Conservation (phyloP, 305 asterid species). For the Solanum aculeatissimum region DNA sequence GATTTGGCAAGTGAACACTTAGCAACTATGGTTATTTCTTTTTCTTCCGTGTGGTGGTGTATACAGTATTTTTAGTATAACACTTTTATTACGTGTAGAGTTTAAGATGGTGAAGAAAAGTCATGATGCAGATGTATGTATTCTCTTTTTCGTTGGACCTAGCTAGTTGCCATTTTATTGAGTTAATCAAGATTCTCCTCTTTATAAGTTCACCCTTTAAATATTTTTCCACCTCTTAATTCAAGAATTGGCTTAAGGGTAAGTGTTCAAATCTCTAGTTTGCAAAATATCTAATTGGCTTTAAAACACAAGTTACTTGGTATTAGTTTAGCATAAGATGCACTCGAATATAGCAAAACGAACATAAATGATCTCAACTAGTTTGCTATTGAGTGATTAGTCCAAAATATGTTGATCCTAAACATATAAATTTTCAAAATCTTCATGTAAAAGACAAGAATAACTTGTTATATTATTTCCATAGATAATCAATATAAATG, state of each 20-base stretch:
- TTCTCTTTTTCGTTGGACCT: background rate
- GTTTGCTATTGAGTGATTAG: background rate
- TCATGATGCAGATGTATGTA: background rate
- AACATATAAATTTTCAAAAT: background rate
- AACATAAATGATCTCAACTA: background rate
- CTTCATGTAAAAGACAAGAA: no score
- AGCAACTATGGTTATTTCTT: background rate
- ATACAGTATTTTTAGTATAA: background rate
- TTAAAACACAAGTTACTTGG: background rate
- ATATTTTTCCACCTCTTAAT: background rate
- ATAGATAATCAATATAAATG: no score
- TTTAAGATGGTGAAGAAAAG: background rate
- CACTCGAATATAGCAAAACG: background rate
- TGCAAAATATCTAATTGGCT: background rate
- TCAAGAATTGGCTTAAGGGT: background rate
- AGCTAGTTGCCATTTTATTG: background rate
- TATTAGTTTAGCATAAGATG: background rate
- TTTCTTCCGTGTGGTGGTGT: background rate
- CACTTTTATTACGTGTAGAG: background rate
- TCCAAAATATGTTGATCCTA: background rate
- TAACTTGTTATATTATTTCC: no score
- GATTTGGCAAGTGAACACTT: constrained; percentile 6
- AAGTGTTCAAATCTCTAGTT: background rate
- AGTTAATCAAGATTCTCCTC: background rate
- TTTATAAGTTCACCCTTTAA: background rate